Base-by-base conservation (phyloP, 495 filamentous ascomycete species). In the Trichoderma virens region DNA sequence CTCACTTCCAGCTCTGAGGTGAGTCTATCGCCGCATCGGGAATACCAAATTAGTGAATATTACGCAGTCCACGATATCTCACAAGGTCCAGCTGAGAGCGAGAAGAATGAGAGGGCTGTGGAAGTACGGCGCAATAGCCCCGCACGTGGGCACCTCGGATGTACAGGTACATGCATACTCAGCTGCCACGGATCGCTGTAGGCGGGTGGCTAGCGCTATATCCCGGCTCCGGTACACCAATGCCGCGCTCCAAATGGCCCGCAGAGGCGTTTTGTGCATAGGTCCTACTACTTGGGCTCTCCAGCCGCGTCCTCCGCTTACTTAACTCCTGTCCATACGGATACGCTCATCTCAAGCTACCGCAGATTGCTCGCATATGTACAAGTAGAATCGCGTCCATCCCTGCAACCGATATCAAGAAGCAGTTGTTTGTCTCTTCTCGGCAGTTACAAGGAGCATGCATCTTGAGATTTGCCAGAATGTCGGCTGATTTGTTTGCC, bases 401-500 rank as follows among this genome's bases (percentile, higher is more conserved):
- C n/a, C n/a, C 13, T n/a, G 30, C 47, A 35, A 59, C n/a, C 35
- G 20, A 27, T 68, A 69, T n/a, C 31, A 25, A 35, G 31, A 39
- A 38, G 59, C 59, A 34, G 31, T 23, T 39, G 13, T 38, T 20
- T 14, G 9, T 35, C 35, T 30, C 16, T 35, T 41, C 28, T 61
- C 60, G 3, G 9, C 51, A 14, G 51, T 30, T 8, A n/a, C 51
- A 28, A 14, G 25, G 51, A 28, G 34, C 31, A 63, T 61, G n/a
- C 47, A 18, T 23, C 30, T 56, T 43, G 51, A 45, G 5, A 23
- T 18, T 8, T 18, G 16, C 27, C 70, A 70, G 38, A 27, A 92
- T 92, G 89, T 92, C 89, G 51, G 84, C 87, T 61, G 89, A 91
- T 67, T 80, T 92, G 39, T 84, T 89, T 41, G 87, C 88, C 60